These are phyloP conservation scores for Fennellomyces sp. DNA, from an alignment of 371 early-diverging fungal genomes.

Conservation along the genomic window DNA sequence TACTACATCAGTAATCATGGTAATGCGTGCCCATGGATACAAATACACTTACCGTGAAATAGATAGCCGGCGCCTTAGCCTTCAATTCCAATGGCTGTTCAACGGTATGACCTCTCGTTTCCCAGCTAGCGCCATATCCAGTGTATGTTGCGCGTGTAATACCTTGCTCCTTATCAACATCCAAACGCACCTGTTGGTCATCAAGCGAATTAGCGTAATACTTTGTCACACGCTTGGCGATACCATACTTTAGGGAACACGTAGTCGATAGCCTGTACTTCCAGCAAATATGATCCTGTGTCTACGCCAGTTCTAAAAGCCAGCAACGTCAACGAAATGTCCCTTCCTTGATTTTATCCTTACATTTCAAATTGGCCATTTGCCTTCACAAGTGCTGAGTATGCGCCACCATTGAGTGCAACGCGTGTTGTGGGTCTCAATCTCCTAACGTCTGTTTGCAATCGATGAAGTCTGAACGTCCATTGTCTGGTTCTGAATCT, in stretches of 20 bases:
- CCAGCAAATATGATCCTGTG: constrained; percentile 49
- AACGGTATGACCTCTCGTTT: constrained; percentile 32
- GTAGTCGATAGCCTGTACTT: constrained; percentile 47
- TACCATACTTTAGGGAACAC: constrained; percentile 42
- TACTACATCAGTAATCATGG: neutral
- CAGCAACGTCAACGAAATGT: neutral
- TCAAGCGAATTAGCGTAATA: neutral
- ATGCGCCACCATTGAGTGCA: constrained; percentile 24
- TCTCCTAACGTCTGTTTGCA: constrained; percentile 8
- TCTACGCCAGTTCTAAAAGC: constrained; percentile 16
- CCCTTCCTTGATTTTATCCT: constrained; percentile 2
- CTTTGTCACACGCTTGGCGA: neutral
- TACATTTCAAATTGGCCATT: constrained; percentile 32
- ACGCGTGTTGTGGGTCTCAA: constrained; percentile 23
- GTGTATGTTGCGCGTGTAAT: constrained; percentile 37
- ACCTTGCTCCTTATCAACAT: constrained; percentile 30
- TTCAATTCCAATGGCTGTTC: constrained; percentile 42
- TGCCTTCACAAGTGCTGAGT: constrained; percentile 16
- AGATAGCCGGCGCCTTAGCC: constrained; percentile 48
- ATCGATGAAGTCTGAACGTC: neutral
- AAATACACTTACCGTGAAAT: constrained; percentile 40
- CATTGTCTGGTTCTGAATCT: neutral
- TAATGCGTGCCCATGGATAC: neutral
- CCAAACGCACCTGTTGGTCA: constrained; percentile 42
- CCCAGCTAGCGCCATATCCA: constrained; percentile 38